Base-by-base conservation (phyloP, 2,329 filamentous ascomycete genomes). In the Apiospora malaysiana region DNA sequence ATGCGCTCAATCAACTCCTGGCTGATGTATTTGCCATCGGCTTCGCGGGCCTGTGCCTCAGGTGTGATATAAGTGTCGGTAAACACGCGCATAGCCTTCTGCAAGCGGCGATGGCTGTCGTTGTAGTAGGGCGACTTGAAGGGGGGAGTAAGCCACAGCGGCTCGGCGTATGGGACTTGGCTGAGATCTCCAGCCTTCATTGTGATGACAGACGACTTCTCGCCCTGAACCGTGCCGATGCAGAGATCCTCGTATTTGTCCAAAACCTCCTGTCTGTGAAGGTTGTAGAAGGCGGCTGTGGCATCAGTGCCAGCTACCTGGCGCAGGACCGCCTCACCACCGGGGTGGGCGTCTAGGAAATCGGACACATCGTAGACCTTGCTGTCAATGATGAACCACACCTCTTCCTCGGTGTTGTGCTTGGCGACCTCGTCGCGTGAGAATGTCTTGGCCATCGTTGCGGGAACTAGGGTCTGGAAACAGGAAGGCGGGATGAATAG, bases 201-300 rank as follows among this genome's bases (percentile, higher is more conserved):
- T 25, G 90, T 89, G 73, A 94, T 86, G 75, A 96, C 89, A 78
- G 94, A 89, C 25, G 93, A 87, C 77, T 87, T 91, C 84, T 97
- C 93, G 81, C 90, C 92, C 75, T 90, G 84, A 78, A 97, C 81
- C 18, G 89, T 93, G 77, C 94, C 94, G 76, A 97, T 88, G 81
- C 89, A 92, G 23, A 97, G 87, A 76, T 89, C 86, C 66, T 87
- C 83, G 85, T 97, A 97, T 81, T 94, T 94, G 72, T 90, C 85
- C 14, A 97, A 87, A n/a, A 97, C 93, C 82, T 97, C 94, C 76
- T 97, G 94, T 37, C 94, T 87, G 83, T 97, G 94, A 69, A 97
- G 90, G 85, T 97, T 97, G 88, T 97, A 97, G 82, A 97, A 97
- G 70, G 92, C 92, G 46, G 87, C 84, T 1, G 94, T 97, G 68